Base-by-base conservation (phyloP, 768 basidiomycete genomes). In the Epithele typhae region DNA sequence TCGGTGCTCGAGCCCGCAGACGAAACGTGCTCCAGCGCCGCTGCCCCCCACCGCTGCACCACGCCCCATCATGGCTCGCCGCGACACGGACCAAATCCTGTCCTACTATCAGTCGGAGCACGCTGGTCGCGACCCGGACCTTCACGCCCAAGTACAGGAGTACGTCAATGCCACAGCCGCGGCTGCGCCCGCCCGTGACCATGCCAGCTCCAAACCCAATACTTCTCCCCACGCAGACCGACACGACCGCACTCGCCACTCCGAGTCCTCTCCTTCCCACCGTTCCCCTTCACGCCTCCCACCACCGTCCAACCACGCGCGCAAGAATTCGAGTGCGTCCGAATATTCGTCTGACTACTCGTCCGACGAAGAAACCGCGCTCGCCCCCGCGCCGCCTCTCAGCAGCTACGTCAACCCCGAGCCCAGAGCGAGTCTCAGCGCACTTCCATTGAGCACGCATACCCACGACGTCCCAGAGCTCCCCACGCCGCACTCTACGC, bases 21-120 rank as follows among this genome's bases (percentile, higher is more conserved):
- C 27, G 27, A 30, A 30, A 30, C 27, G 14, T 30, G 8, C 27
- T 14, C 27, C 27, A 30, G 14, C 8, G 7, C 27, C 27, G n/a
- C n/a, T n/a, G n/a, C n/a, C 27, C 27, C 27, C 14, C 27, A 7
- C 27, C 14, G 8, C 52, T 23, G 38, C 37, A 2, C 44, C 45
- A 9, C 60, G 64, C 35, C 60, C 62, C 32, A 57, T 37, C 34
- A 25, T 57, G 19, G 49, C 54, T 8, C 64, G 66, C 33, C 59
- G 58, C 42, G 74, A 77, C 37, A 67, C 72, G 24, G 73, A 76
- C 39, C 61, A 64, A 38, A 73, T 76, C 51, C 59, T 77, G 42
- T 74, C 74, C 17, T 76, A 79, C 60, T 81, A 80, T 66, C 72
- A 79, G 57, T 79, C 81, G 7, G 66, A 77, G 47, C 66, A 75